Base-by-base conservation (phyloP, 192 early-diverging fungal species). In the Rhizoclosmatium sp. region DNA sequence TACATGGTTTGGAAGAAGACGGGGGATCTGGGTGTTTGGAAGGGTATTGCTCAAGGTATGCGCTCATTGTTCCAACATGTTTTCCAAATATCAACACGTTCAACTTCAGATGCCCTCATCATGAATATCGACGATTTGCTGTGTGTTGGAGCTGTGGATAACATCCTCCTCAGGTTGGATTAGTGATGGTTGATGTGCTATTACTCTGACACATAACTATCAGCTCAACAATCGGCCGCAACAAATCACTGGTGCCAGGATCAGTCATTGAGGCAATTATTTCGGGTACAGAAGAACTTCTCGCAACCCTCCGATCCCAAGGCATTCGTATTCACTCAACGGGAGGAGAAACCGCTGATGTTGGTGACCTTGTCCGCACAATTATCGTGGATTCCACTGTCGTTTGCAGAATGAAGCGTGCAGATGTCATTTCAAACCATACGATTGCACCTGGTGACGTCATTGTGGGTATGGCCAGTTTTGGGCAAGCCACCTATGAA, bases 21-120 rank as follows among this genome's bases (percentile, higher is more conserved):
- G n/a, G 54, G 54, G n/a, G 54, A 58, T 58, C 54, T 58, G 54
- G 54, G 54, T n/a, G 54, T 58, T 10, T 58, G 54, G 54, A 58
- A 58, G 54, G 54, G 54, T n/a, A 58, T 58, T 58, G 54, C 54
- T 10, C 54, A 58, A 58, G 54, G 54, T 58, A 10, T 16, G 54
- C n/a, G 10, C n/a, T 58, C 12, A 58, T n/a, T 31, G 31, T 31
- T 31, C 31, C 31, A 31, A 31, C 31, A 31, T 31, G 31, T 31
- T 31, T 31, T 31, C 31, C 31, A 31, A 31, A 31, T 58, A n/a
- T 58, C 54, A 58, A 58, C 54, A 58, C 54, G 12, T n/a, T 58
- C 12, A 58, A n/a, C 12, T 58, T 58, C n/a, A 58, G 54, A 58
- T 58, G 54, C 54, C n/a, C 54, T 58, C 10, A 58, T 58, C n/a